phyloP scores from a whole-genome alignment of 306 rosid species.

The Vigna hirtella region DNA sequence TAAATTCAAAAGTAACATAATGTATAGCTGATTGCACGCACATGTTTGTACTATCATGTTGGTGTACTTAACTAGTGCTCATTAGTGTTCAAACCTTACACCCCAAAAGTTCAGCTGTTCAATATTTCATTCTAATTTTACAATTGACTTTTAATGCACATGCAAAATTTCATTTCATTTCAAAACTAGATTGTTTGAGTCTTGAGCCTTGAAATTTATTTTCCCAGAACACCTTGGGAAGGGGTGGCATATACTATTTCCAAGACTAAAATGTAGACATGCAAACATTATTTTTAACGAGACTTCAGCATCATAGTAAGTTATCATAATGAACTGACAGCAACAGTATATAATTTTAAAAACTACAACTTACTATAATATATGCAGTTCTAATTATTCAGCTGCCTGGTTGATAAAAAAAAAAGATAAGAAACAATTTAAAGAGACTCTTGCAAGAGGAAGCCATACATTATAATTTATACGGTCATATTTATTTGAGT shows the following conservation, averaged over 20 bases:
- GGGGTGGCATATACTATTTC: neutral
- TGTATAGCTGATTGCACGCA: too few species aligned
- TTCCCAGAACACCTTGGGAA: neutral
- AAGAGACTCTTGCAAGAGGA: neutral
- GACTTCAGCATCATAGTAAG: neutral
- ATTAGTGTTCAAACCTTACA: slow-evolving; percentile 8
- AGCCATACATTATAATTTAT: neutral
- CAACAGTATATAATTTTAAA: neutral
- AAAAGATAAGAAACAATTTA: neutral
- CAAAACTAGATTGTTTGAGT: neutral
- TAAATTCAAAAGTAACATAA: too few species aligned
- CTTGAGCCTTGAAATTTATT: neutral
- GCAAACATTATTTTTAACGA: neutral
- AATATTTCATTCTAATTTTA: neutral
- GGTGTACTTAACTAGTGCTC: too few species aligned
- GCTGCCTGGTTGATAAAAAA: neutral
- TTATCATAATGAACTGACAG: neutral
- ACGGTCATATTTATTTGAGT: neutral
- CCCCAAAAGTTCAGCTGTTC: neutral
- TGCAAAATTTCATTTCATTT: neutral
- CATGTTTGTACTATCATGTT: neutral
- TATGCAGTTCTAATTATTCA: neutral
- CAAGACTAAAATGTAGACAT: neutral
- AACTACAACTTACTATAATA: too few species aligned
- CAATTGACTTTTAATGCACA: neutral